Evolutionary conservation across 805 yeast species (phyloP).

Genomic region (Candida suzukii): DNA sequence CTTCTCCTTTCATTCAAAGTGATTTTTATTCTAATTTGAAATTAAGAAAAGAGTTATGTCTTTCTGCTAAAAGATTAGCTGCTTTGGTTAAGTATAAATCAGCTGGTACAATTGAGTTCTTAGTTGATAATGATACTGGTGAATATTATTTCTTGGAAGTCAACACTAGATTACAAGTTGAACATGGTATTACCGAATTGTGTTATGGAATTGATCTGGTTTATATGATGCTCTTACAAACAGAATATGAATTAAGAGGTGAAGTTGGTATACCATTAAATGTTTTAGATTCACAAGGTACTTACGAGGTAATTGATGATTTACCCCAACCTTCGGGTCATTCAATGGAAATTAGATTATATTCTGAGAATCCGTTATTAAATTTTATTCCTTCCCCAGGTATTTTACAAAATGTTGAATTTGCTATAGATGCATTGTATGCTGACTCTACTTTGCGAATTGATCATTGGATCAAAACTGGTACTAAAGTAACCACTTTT

Average conservation of each 20-base stretch:
- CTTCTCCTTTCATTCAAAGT: constrained; percentile 72
- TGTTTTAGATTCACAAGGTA: constrained; percentile 48
- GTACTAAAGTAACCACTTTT: constrained; percentile 83
- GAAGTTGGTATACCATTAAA: constrained; percentile 71
- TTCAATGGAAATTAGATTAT: constrained; percentile 92
- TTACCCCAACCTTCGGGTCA: constrained; percentile 45
- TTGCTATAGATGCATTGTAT: constrained; percentile 51
- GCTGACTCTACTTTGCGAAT: constrained; percentile 66
- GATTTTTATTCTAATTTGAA: constrained; percentile 68
- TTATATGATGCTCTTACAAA: constrained; percentile 93
- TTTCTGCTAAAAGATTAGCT: constrained; percentile 47
- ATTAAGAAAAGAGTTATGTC: constrained; percentile 57
- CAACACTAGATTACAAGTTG: constrained; percentile 94
- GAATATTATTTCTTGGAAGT: constrained; percentile 94
- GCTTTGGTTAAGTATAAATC: constrained; percentile 83
- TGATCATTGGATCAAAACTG: constrained; percentile 90
- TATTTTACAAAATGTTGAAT: constrained; percentile 73
- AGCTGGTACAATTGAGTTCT: constrained; percentile 97
- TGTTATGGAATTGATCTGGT: constrained; percentile 92
- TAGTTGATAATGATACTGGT: constrained; percentile 79
- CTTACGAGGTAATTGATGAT: constrained; percentile 24
- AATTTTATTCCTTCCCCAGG: constrained; percentile 97
- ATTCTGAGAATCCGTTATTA: constrained; percentile 95
- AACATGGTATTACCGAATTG: constrained; percentile 94
- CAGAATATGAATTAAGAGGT: constrained; percentile 31